Evolutionary conservation across 2,329 filamentous ascomycete genomes (phyloP).

Genomic region (Achaetomium macrosporum): DNA sequence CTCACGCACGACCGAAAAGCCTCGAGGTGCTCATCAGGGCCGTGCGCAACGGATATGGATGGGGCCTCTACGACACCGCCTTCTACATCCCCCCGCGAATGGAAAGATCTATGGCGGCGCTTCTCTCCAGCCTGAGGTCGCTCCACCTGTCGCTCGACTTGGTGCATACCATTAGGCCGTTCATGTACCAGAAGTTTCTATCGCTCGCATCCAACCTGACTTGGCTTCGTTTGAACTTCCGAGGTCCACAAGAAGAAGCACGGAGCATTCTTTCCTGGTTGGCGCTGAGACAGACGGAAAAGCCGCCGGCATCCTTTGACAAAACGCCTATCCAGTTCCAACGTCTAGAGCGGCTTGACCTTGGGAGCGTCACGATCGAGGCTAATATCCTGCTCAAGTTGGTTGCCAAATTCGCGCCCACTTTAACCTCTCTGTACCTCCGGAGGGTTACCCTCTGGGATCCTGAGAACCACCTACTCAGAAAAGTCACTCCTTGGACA

Average conservation of each 20-base stretch:
- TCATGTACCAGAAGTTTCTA: constrained; percentile 33
- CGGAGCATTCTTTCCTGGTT: constrained; percentile 38
- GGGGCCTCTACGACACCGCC: constrained; percentile 34
- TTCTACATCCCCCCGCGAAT: constrained; percentile 42
- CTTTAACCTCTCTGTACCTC: constrained; percentile 40
- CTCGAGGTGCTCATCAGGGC: constrained; percentile 44
- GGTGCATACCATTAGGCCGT: neutral
- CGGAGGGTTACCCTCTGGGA: constrained; percentile 36
- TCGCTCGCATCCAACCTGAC: constrained; percentile 37
- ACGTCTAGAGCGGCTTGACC: constrained; percentile 37
- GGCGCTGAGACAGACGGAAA: constrained; percentile 4
- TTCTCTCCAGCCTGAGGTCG: constrained; percentile 41
- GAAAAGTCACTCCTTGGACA: constrained; percentile 35
- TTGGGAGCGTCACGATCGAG: constrained; percentile 35
- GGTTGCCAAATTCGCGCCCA: constrained; percentile 38
- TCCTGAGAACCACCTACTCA: neutral
- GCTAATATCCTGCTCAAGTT: constrained; percentile 30
- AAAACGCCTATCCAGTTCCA: constrained; percentile 27
- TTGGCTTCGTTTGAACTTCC: constrained; percentile 50
- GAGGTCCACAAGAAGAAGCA: constrained; percentile 11
- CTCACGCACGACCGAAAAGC: constrained; percentile 33
- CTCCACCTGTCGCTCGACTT: constrained; percentile 35
- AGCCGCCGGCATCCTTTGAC: neutral
- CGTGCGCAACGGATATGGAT: neutral
- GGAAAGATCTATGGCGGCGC: constrained; percentile 31